Evolutionary conservation across 2,329 filamentous ascomycete species (phyloP), one percentile per base, ranked within the genome.

Genomic region (Penicillium sp.): DNA sequence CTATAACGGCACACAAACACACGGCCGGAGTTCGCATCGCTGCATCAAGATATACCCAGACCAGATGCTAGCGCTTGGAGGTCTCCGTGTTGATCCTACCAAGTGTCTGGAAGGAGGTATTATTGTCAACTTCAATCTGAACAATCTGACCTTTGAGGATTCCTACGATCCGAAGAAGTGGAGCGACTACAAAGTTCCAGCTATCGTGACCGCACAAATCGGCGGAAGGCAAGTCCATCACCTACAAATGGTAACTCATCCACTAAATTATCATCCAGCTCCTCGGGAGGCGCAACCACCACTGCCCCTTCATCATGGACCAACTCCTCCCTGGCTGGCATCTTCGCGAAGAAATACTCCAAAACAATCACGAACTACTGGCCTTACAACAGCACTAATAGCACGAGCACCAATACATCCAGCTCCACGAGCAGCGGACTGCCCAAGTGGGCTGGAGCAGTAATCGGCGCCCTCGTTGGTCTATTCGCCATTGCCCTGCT

Each of bases 371-470:
- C 75, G 5, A 82, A 78, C 0, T 88, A 83, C 69, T 90, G 86
- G 67, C 88, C 88, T 0, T 91, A 90, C 63, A 67, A 71, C 41
- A 17, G 28, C 22, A n/a, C 37, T 15, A 42, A 53, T 41, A 34
- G 7, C 31, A 31, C 50, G 17, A 50, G 52, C 62, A 69, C 48
- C 49, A 39, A 61, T 37, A 52, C 62, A 53, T 51, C 55, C 6
- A 38, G 60, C 1, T 64, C 45, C 7, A 54, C 67, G 6, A 60
- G 64, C 8, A 65, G 66, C 5, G 70, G 74, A 1, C 80, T 84
- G 3, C 84, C 86, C 0, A 74, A 74, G 5, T 89, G 85, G 80
- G 81, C 88, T 1, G 82, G 82, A 0, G 86, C 88, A 0, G 83
- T 90, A 31, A 65, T 73, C 14, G 71, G 71, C 5, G 66, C 69